phyloP scores from a whole-genome alignment of 169 alveolate genomes.

The Cryptosporidium tyzzeri region DNA sequence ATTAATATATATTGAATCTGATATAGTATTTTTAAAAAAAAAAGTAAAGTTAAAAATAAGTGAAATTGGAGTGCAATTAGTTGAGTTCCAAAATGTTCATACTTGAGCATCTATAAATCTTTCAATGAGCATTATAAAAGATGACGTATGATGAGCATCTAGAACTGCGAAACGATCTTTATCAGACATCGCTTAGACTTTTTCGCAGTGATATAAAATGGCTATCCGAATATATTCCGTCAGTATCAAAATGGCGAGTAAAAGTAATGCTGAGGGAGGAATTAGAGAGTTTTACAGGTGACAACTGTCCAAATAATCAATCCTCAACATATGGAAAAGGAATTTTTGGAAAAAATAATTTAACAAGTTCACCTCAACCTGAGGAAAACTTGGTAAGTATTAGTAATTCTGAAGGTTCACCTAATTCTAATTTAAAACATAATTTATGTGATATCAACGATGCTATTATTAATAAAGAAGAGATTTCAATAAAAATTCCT shows the following conservation, averaged over 20 bases:
- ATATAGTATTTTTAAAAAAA: background rate
- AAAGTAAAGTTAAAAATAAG: background rate
- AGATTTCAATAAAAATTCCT: background rate
- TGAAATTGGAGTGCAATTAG: background rate
- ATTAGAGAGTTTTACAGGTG: background rate
- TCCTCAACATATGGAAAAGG: background rate
- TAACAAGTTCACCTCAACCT: background rate
- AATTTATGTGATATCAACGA: background rate
- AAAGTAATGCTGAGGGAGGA: slow-evolving; percentile 27
- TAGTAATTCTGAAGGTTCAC: background rate
- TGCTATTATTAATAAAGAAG: background rate
- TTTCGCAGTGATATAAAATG: slow-evolving; percentile 51
- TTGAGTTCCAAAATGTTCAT: background rate
- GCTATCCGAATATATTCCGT: slow-evolving; percentile 68
- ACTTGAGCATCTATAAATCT: background rate
- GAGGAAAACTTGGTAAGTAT: background rate
- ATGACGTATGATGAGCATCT: slow-evolving; percentile 52
- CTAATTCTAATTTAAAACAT: background rate
- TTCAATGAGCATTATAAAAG: background rate
- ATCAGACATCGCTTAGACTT: slow-evolving; percentile 39
- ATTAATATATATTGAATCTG: background rate
- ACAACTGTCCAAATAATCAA: background rate
- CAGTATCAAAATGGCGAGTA: slow-evolving; percentile 63
- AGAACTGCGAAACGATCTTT: slow-evolving; percentile 40
- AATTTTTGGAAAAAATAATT: background rate